Evolutionary conservation across 345 rosid species (phyloP).

Genomic region (Cardiospermum halicacabum): DNA sequence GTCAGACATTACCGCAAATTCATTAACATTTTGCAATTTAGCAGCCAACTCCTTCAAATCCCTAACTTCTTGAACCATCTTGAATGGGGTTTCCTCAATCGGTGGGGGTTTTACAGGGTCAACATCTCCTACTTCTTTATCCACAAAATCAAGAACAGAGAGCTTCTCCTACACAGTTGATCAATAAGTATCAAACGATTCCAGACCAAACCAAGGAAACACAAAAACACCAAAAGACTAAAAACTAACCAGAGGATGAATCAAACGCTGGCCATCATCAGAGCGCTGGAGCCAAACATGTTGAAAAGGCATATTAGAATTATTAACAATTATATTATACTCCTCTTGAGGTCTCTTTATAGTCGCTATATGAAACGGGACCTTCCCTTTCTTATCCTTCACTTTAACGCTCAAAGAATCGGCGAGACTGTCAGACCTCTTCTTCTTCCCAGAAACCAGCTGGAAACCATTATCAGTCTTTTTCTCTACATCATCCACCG

Average conservation of each 20-base stretch:
- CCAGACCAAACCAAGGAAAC: neutral
- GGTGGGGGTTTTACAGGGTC: slow-evolving; percentile 45
- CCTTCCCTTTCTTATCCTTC: slow-evolving; percentile 41
- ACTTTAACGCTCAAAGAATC: slow-evolving; percentile 48
- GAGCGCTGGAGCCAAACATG: slow-evolving; percentile 77
- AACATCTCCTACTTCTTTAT: slow-evolving; percentile 33
- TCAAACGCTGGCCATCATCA: slow-evolving; percentile 49
- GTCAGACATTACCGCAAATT: slow-evolving; percentile 68
- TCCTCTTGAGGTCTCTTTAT: slow-evolving; percentile 76
- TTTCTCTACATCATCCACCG: slow-evolving; percentile 48
- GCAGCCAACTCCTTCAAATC: slow-evolving; percentile 75
- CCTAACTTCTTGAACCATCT: slow-evolving; percentile 68
- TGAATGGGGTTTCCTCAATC: slow-evolving; percentile 58
- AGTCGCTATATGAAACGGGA: slow-evolving; percentile 65
- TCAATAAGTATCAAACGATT: neutral
- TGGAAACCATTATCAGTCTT: slow-evolving; percentile 56
- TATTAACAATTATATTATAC: slow-evolving; percentile 58
- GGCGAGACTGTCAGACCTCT: slow-evolving; percentile 14
- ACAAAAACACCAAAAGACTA: neutral
- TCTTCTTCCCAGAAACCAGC: slow-evolving; percentile 69
- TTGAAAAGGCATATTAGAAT: slow-evolving; percentile 59
- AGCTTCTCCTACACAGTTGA: slow-evolving; percentile 52
- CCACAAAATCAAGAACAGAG: slow-evolving; percentile 68
- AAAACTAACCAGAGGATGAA: slow-evolving; percentile 81
- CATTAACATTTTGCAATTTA: slow-evolving; percentile 50